These are phyloP conservation scores for Dictyostelium brefeldianum DNA, from an alignment of 78 protist genomes.

Conservation along the genomic window DNA sequence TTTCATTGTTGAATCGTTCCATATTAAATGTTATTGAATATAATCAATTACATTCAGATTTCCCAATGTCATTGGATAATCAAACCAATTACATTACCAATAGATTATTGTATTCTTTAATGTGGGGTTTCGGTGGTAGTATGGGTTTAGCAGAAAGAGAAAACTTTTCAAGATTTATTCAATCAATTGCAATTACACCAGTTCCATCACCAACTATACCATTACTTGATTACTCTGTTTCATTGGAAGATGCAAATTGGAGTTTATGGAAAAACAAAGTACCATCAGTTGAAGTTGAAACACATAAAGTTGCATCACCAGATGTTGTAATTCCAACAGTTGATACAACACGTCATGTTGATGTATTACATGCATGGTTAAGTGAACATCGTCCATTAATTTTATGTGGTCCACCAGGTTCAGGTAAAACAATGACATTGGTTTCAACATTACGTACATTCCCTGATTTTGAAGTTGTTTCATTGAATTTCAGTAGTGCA, in stretches of 20 bases:
- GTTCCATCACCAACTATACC: conserved; percentile 75
- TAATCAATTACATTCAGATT: conserved; percentile 89
- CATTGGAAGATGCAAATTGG: conserved; percentile 92
- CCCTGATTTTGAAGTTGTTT: conserved; percentile 92
- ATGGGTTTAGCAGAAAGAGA: conserved; percentile 78
- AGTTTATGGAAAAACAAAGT: conserved; percentile 89
- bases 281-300: conserved; percentile 88
- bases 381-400: conserved; percentile 92
- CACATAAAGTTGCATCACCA: conserved; percentile 89
- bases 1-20: conserved; percentile 86
- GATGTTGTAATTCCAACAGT: conserved; percentile 97
- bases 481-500: conserved; percentile 95
- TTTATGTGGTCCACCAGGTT: conserved; percentile 99
- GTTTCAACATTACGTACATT: conserved; percentile 85
- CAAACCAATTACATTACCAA: conserved; percentile 45
- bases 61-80: conserved; percentile 83
- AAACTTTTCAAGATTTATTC: conserved; percentile 79
- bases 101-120: conserved; percentile 84
- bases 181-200: conserved; percentile 53
- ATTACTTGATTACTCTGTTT: conserved; percentile 90
- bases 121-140: conserved; percentile 97
- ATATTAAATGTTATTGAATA: conserved; percentile 83
- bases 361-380: conserved; percentile 93
- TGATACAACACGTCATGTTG: conserved; percentile 98
- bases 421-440: conserved; percentile 98